Base-by-base conservation (phyloP, 2,329 filamentous ascomycete species). In the Fusarium subtropicale region DNA sequence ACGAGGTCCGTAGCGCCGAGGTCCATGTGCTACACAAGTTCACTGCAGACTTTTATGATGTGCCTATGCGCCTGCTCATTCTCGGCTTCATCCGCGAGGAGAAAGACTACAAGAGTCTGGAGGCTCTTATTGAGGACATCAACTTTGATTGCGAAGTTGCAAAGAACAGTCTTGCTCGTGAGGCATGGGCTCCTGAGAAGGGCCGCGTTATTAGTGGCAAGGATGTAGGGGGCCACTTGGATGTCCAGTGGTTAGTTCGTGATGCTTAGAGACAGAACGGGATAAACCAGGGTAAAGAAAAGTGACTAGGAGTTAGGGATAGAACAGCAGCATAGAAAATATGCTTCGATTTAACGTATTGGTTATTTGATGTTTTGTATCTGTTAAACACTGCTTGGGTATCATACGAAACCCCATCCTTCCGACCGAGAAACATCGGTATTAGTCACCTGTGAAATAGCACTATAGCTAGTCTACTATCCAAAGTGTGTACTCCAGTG, bases 31-130 rank as follows among this genome's bases (percentile, higher is more conserved):
- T 99, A 79, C 90, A 93, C 76, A 79, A 84, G 44, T 97, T 97
- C 78, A 79, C 81, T 3, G 82, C 85, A 39, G 94, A 98, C 77
- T 99, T 99, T 78, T 98, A 98, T 81, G 92, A 88, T 66, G 87
- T 86, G 7, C 87, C 89, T 71, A 91, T 98, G 84, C 90, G 93
- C 42, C 83, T 98, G 18, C 79, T 94, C 26, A 89, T 99, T 51
- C 79, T 95, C 65, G 96, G 94, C 31, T 98, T 93, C 79, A 94
- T 99, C 66, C 87, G 96, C 55, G 91, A 93, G 11, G 96, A 98
- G 81, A 90, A 87, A 77, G 93, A 98, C 82, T 99, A 99, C 81
- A 88, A 90, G 64, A 91, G 88, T 67, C 85, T 93, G 72, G 94
- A 97, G 68, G 91, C 90, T 34, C 83, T 98, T 76, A 88, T 98